Evolutionary conservation across 164 flowering plant species (phyloP), one percentile per base, ranked within the genome.

Genomic region (Vitis labrusca): DNA sequence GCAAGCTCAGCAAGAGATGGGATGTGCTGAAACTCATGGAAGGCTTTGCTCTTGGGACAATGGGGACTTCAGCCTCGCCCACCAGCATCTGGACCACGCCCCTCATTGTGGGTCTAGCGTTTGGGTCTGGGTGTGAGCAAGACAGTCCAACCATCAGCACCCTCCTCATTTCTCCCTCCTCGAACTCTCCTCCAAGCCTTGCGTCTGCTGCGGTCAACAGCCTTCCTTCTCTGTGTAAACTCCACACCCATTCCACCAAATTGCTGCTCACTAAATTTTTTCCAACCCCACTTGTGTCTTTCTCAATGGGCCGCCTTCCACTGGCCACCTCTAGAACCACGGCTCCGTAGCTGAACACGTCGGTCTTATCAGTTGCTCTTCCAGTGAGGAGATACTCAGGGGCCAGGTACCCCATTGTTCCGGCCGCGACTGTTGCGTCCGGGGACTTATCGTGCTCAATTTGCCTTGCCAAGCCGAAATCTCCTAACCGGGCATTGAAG

Each of bases 371-470:
- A 0, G 91, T 85, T 1, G 99, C 97, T 54, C 89, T 75, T 0
- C 97, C 98, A 0, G 97, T 88, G 5, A 88, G 73, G 10, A 93
- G 73, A 64, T 91, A 95, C 70, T 95, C 99, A 1, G 98, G 98
- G 0, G 99, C 98, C 66, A 95, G 73, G 72, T 95, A 95, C n/a
- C 98, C 98, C 96, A 95, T 92, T 60, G 98, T 95, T 10, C 98
- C 99, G 0, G 98, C 98, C 0, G 97, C 88, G 5, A 86, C 90
- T 0, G 97, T 90, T 0, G 96, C 93, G 51, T 88, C 94, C 2
- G 98, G 96, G 0, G 96, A 87, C 72, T 87, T 88, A 50, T 91
- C 93, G 61, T 93, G 96, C 78, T 91, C 96, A 0, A 84, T 59
- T 73, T 85, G 92, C 61, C 88, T 72, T 0, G 98, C 98, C 55